phyloP scores from a whole-genome alignment of 2,329 filamentous ascomycete species.

The Aspergillus candidus region DNA sequence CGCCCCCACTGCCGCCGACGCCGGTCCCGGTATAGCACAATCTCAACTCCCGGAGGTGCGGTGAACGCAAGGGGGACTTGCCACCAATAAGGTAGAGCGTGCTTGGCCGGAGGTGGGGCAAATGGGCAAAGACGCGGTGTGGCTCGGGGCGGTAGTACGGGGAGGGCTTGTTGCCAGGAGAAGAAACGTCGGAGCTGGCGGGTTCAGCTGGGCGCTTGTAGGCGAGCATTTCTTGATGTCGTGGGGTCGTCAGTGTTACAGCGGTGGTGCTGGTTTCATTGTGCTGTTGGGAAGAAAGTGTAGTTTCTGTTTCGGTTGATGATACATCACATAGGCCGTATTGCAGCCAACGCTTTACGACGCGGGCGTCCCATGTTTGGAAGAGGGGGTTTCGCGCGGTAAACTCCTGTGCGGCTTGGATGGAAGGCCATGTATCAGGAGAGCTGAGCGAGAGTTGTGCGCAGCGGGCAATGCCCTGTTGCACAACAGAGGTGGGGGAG shows the following conservation, averaged over 20 bases:
- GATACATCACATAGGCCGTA: neutral
- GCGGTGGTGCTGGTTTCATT: no score
- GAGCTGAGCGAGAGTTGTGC: no score
- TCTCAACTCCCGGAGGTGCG: conserved; percentile 20
- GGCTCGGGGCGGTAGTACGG: neutral
- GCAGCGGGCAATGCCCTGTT: conserved; percentile 1
- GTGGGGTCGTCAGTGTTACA: no score
- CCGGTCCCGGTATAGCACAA: conserved; percentile 25
- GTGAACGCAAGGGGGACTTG: conserved; percentile 18
- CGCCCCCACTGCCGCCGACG: conserved; percentile 26
- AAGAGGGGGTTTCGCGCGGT: neutral
- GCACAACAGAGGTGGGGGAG: conserved; percentile 5
- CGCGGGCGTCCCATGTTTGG: neutral
- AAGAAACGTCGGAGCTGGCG: no score
- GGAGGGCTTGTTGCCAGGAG: neutral
- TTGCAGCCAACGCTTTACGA: neutral
- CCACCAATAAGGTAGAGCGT: conserved; percentile 26
- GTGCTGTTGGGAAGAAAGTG: no score
- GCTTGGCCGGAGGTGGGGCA: conserved; percentile 24
- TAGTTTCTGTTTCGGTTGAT: no score
- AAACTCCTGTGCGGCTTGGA: conserved; percentile 1
- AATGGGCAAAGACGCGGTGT: conserved; percentile 14
- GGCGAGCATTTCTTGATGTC: no score
- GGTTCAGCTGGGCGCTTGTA: no score
- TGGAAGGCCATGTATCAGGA: conserved; percentile 7